Percentiles rank a stretch among this genome's conserved stretches.
Conservation (phyloP, 106 monocot genomes). For the Dendrobium huoshanense region DNA sequence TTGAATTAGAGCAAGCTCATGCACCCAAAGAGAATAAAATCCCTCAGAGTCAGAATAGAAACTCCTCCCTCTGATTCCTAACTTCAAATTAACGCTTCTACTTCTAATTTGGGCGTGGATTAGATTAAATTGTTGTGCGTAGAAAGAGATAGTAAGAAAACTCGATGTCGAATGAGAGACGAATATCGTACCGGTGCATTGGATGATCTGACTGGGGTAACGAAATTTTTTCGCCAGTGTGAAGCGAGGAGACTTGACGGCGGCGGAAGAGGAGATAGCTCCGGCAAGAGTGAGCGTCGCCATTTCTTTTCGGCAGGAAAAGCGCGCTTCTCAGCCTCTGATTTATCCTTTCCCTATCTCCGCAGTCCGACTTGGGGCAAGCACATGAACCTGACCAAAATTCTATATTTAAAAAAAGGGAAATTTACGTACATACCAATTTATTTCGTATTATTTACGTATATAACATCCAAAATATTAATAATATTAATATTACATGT, state of each 20-base stretch:
- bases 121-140: too few relatives aligned
- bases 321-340: neutral
- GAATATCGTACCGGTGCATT: neutral
- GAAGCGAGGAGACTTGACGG: neutral
- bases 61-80: too few relatives aligned
- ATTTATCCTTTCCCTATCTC: neutral
- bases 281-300: conserved; percentile 4
- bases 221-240: neutral
- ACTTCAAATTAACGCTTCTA: too few relatives aligned
- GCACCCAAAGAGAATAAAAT: too few relatives aligned
- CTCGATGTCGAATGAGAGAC: neutral
- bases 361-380: neutral
- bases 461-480: too few relatives aligned
- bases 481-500: too few relatives aligned
- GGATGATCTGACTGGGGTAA: neutral
- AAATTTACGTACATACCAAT: too few relatives aligned
- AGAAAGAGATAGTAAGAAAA: neutral
- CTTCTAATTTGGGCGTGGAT: too few relatives aligned
- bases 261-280: neutral
- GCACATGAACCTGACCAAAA: too few relatives aligned
- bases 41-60: too few relatives aligned
- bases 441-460: too few relatives aligned
- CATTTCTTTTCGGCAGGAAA: neutral
- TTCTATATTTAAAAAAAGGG: too few relatives aligned
- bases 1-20: neutral